These are phyloP conservation scores for Aspergillus fijiensis DNA, from an alignment of 2,329 filamentous ascomycete genomes.

Conservation along the genomic window DNA sequence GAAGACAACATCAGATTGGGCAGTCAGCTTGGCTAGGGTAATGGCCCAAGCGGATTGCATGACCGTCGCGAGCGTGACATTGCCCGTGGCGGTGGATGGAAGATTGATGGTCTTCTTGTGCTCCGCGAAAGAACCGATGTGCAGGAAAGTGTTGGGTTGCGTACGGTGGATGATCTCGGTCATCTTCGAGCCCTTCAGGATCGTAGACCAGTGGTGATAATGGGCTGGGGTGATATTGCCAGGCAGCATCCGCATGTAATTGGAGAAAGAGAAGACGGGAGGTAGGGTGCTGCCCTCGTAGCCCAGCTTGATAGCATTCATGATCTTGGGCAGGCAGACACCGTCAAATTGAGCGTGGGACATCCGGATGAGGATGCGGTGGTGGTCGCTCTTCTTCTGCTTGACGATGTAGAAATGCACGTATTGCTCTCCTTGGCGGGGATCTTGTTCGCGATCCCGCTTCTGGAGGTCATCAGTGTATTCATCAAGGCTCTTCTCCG, in stretches of 20 bases:
- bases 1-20: conserved; percentile 60
- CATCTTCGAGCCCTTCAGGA: conserved; percentile 58
- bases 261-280: conserved; percentile 46
- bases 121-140: conserved; percentile 37
- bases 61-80: conserved; percentile 63
- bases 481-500: conserved; percentile 51
- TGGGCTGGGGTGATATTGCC: conserved; percentile 47
- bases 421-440: conserved; percentile 60
- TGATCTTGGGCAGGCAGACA: conserved; percentile 62
- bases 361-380: conserved; percentile 59
- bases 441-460: conserved; percentile 55
- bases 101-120: conserved; percentile 38
- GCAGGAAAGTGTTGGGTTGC: conserved; percentile 35
- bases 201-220: conserved; percentile 60
- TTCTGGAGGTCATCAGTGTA: conserved; percentile 57
- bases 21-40: conserved; percentile 57
- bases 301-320: conserved; percentile 59
- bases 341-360: conserved; percentile 71
- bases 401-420: conserved; percentile 59
- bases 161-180: conserved; percentile 39
- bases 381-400: conserved; percentile 40
- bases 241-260: conserved; percentile 46
- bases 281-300: conserved; percentile 47
- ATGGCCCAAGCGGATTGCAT: conserved; percentile 68
- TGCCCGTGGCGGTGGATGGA: conserved; percentile 50